Base-by-base conservation (phyloP, 140 eudicot genomes). In the Flaveria floridana region DNA sequence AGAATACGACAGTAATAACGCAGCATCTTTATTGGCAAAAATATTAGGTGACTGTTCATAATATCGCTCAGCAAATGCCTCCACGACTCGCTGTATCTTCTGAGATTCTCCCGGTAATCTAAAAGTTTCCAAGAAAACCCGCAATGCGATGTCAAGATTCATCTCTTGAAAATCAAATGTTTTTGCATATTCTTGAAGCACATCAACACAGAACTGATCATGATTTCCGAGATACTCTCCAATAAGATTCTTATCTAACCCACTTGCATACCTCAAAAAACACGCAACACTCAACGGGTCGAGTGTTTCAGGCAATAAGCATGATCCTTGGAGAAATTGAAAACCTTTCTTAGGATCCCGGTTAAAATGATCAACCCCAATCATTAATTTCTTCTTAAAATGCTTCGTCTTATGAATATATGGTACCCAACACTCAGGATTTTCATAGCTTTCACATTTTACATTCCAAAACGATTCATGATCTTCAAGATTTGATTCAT, bases 31-130 rank as follows among this genome's bases (percentile, higher is more conserved):
- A 56, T 88, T 79, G 18, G 69, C 95, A 48, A 88, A 71, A 76
- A 86, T 86, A 67, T 81, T 25, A 4, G 88, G 88, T 4, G 95
- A 83, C 71, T 88, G 91, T 75, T 85, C 90, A 72, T 63, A 88
- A 20, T 86, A 88, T 76, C 87, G 73, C 78, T 81, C 95, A 18
- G 95, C 77, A 75, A 88, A 88, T 50, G 91, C 95, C 74, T 88
- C 95, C 3, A 88, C 85, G 25, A 88, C 95, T 68, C 95, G 84
- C 58, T 85, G 90, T 68, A 88, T 88, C 71, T 88, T 88, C 84
- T 88, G 95, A n/a, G 95, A 83, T 74, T 88, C 95, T 39, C 95
- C 95, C 2, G 95, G 95, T 79, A 88, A 77, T 77, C 88, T 79
- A 68, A 88, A 88, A 16, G 95, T 88, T 62, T 88, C 89, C 78